phyloP scores from a whole-genome alignment of 768 basidiomycete genomes.

The Floccularia luteovirens region DNA sequence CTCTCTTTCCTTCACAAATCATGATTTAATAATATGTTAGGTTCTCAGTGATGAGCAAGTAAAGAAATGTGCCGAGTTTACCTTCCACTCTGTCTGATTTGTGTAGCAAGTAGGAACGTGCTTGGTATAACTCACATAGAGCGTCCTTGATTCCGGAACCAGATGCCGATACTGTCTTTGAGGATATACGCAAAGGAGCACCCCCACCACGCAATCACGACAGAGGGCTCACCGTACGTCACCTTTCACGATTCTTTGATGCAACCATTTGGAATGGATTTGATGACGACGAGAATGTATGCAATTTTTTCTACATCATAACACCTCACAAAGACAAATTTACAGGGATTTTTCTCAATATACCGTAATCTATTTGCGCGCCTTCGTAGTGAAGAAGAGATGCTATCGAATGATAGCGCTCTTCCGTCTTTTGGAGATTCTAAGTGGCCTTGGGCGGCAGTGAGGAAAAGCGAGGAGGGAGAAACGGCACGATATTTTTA shows the following conservation, averaged over 20 bases:
- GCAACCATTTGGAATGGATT: constrained; percentile 57
- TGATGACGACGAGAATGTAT: constrained; percentile 55
- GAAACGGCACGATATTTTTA: constrained; percentile 73
- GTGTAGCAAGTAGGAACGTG: constrained; percentile 72
- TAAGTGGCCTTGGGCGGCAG: constrained; percentile 60
- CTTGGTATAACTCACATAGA: constrained; percentile 96
- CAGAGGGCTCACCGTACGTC: constrained; percentile 72
- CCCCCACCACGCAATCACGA: constrained; percentile 46
- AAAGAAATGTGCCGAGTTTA: constrained; percentile 15
- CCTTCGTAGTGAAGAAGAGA: constrained; percentile 71
- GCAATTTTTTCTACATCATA: constrained; percentile 13
- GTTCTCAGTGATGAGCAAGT: constrained; percentile 95
- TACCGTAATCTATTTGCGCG: constrained; percentile 84
- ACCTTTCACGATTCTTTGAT: constrained; percentile 83
- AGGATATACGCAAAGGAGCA: constrained; percentile 74
- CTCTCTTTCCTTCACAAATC: constrained; percentile 1
- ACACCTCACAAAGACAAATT: too few relatives aligned
- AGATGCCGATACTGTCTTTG: constrained; percentile 78
- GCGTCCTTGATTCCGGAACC: constrained; percentile 73
- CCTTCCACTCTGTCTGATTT: constrained; percentile 8
- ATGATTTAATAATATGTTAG: constrained; percentile 26
- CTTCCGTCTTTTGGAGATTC: constrained; percentile 84
- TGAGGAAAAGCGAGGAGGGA: constrained; percentile 32
- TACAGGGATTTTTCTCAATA: constrained; percentile 82
- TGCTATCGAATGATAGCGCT: constrained; percentile 29